These are phyloP conservation scores for Phialemoniopsis sp. DNA, from an alignment of 2,329 filamentous ascomycete genomes.

Conservation along the genomic window DNA sequence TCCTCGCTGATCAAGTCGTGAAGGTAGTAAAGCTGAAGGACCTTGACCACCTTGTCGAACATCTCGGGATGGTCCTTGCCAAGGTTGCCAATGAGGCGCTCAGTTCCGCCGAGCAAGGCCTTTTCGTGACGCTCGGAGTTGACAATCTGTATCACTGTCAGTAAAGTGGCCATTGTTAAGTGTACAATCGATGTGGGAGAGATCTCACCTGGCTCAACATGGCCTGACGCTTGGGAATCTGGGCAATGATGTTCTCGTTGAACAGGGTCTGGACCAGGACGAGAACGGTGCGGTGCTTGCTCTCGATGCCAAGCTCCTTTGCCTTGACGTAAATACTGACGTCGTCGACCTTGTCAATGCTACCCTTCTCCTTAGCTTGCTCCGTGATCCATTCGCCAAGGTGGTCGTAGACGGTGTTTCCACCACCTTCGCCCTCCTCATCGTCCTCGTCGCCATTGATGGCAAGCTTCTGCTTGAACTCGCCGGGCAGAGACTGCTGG, in stretches of 20 bases:
- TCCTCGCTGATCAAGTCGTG: slow-evolving; percentile 87
- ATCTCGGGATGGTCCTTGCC: slow-evolving; percentile 77
- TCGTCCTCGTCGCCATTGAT: slow-evolving; percentile 74
- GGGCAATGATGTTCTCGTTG: slow-evolving; percentile 80
- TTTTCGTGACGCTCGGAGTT: slow-evolving; percentile 93
- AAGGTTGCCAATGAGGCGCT: slow-evolving; percentile 75
- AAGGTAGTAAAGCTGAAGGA: slow-evolving; percentile 87
- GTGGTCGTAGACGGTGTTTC: slow-evolving; percentile 78
- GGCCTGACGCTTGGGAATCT: slow-evolving; percentile 77
- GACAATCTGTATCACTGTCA: slow-evolving; percentile 56
- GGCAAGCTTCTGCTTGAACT: slow-evolving; percentile 89
- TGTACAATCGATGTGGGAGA: slow-evolving; percentile 8
- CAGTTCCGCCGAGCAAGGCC: slow-evolving; percentile 89
- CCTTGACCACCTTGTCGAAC: slow-evolving; percentile 71
- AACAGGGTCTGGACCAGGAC: slow-evolving; percentile 94
- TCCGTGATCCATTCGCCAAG: slow-evolving; percentile 89
- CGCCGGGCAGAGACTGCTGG: slow-evolving; percentile 86
- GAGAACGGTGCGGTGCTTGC: slow-evolving; percentile 87
- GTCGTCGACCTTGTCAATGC: slow-evolving; percentile 76
- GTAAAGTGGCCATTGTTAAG: slow-evolving; percentile 6
- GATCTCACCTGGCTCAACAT: slow-evolving; percentile 87
- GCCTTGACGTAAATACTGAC: slow-evolving; percentile 95
- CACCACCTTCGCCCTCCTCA: slow-evolving; percentile 72
- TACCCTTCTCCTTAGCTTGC: slow-evolving; percentile 66
- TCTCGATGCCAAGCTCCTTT: slow-evolving; percentile 90